Percentiles rank a stretch among this genome's conserved stretches.
Evolutionary conservation across 164 flowering plant species (phyloP).

Genomic region (Vitis rupestris): DNA sequence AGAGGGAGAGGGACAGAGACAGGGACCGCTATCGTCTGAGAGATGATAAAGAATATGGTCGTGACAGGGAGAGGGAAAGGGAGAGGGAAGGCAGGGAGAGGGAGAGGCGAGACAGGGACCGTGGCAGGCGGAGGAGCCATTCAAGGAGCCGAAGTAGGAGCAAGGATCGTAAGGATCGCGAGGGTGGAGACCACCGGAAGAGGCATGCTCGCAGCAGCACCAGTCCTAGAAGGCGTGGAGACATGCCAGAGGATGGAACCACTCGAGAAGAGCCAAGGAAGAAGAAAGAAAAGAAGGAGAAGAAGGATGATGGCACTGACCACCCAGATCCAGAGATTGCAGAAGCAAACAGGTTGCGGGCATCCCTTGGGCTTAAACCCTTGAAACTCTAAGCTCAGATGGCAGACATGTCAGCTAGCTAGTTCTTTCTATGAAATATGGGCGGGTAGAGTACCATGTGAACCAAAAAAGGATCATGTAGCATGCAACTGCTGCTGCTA

Average conservation of each 20-base stretch:
- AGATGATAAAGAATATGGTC: conserved; percentile 74
- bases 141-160: conserved; percentile 79
- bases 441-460: background rate
- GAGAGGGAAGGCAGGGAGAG: conserved; percentile 57
- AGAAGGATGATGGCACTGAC: conserved; percentile 88
- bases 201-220: conserved; percentile 64
- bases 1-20: conserved; percentile 49
- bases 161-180: conserved; percentile 62
- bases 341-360: conserved; percentile 77
- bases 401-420: background rate
- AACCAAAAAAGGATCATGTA: no score
- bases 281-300: conserved; percentile 70
- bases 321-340: conserved; percentile 98
- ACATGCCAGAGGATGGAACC: conserved; percentile 36
- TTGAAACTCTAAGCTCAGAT: conserved; percentile 29
- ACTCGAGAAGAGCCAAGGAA: conserved; percentile 53
- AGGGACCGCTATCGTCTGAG: conserved; percentile 62
- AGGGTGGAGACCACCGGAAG: conserved; percentile 60
- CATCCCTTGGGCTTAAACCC: conserved; percentile 79
- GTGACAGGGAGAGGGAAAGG: conserved; percentile 63
- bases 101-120: conserved; percentile 80
- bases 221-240: conserved; percentile 64
- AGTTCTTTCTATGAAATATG: background rate
- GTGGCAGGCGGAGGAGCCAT: conserved; percentile 70
- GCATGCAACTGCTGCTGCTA: no score